These are phyloP conservation scores for Erythrophleum fordii DNA, from an alignment of 306 rosid species.

Conservation along the genomic window DNA sequence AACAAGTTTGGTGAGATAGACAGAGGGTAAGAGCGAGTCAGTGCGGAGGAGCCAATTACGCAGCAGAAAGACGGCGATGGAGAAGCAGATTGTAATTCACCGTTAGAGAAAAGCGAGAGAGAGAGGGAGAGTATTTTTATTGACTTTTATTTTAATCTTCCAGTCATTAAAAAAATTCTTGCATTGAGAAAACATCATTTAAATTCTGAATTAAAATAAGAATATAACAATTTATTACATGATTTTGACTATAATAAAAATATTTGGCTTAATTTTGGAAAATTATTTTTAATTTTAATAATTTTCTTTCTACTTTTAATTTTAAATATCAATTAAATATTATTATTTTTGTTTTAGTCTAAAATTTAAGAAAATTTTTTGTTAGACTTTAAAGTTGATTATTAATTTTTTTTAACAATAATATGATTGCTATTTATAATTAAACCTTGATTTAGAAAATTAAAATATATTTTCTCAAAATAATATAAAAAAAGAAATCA, in stretches of 20 bases:
- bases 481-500: too few relatives aligned
- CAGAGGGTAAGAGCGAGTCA: neutral
- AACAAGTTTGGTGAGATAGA: slow-evolving; percentile 1
- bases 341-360: too few relatives aligned
- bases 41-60: neutral
- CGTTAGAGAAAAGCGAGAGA: too few relatives aligned
- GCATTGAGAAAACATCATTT: neutral
- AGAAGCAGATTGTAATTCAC: neutral
- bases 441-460: neutral
- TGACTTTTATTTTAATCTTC: too few relatives aligned
- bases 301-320: neutral
- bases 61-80: neutral
- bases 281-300: neutral
- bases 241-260: neutral
- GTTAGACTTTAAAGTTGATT: too few relatives aligned
- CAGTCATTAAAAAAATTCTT: too few relatives aligned
- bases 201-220: neutral
- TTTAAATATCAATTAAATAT: neutral
- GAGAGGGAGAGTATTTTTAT: too few relatives aligned
- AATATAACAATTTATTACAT: neutral
- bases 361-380: too few relatives aligned
- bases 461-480: too few relatives aligned
- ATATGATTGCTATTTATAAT: neutral
- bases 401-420: too few relatives aligned
- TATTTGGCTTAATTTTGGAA: neutral